Conservation (phyloP, 1,284 basidiomycete genomes). For the Trichosporon coremiiforme region DNA sequence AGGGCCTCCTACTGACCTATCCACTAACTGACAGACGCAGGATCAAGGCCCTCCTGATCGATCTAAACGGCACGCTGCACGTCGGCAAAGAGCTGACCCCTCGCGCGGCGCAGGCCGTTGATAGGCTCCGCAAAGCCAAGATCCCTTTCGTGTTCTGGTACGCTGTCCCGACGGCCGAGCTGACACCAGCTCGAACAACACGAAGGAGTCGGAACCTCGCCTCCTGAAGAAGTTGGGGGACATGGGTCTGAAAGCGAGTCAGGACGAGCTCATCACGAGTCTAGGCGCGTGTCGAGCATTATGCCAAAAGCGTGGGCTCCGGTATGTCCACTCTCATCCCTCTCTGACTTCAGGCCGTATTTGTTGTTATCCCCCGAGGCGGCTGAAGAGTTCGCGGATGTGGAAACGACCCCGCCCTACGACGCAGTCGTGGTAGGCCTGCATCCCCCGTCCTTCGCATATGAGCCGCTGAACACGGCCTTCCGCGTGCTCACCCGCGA, state of each 20-base stretch:
- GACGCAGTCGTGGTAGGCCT: slow-evolving; percentile 71
- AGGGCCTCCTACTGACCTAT: not conserved
- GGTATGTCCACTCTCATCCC: slow-evolving; percentile 51
- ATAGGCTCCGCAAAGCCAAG: slow-evolving; percentile 58
- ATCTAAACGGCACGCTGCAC: slow-evolving; percentile 70
- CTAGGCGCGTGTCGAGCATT: slow-evolving; percentile 64
- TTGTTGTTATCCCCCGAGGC: slow-evolving; percentile 66
- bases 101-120: slow-evolving; percentile 62
- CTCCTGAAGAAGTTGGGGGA: slow-evolving; percentile 58
- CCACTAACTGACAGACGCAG: slow-evolving; percentile 9
- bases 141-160: slow-evolving; percentile 68
- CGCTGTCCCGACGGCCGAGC: not conserved
- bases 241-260: slow-evolving; percentile 62
- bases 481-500: slow-evolving; percentile 64
- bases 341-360: slow-evolving; percentile 59
- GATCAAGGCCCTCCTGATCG: slow-evolving; percentile 63
- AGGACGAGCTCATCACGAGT: slow-evolving; percentile 65
- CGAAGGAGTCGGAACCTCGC: slow-evolving; percentile 61
- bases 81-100: slow-evolving; percentile 62
- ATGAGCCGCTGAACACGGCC: slow-evolving; percentile 64
- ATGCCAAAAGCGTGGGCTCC: slow-evolving; percentile 57
- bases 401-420: slow-evolving; percentile 38
- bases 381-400: slow-evolving; percentile 59
- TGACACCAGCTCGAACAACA: slow-evolving; percentile 55
- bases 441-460: slow-evolving; percentile 63